Evolutionary conservation across 2,329 filamentous ascomycete genomes (phyloP).

Genomic region (Epichloe typhina): DNA sequence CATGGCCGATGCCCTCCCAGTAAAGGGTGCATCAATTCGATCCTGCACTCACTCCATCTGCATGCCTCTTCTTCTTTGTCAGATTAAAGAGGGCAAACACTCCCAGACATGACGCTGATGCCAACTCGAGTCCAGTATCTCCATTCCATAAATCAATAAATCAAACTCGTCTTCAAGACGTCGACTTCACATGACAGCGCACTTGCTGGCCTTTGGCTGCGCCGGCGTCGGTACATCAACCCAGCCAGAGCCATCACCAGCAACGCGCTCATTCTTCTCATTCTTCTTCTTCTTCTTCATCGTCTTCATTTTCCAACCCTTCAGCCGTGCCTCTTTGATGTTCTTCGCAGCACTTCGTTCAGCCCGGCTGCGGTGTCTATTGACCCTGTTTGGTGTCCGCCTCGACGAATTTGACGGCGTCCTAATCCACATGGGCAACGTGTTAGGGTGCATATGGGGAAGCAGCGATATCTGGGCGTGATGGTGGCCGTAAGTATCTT

Average conservation of each 20-base stretch:
- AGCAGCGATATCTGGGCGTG: constrained; percentile 8
- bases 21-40: background rate
- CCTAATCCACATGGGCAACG: constrained; percentile 22
- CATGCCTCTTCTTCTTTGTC: too few species aligned
- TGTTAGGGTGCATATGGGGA: constrained; percentile 6
- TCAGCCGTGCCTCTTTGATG: constrained; percentile 45
- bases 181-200: constrained; percentile 34
- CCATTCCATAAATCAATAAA: background rate
- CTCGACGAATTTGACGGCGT: constrained; percentile 20
- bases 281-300: constrained; percentile 24
- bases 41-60: background rate
- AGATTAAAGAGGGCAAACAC: background rate
- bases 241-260: constrained; percentile 35
- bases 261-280: constrained; percentile 12
- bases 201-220: constrained; percentile 30
- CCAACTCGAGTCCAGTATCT: background rate
- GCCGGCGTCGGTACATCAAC: constrained; percentile 33
- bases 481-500: constrained; percentile 37
- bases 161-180: too few species aligned
- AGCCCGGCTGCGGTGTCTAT: constrained; percentile 39
- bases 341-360: constrained; percentile 49
- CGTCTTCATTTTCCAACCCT: constrained; percentile 39
- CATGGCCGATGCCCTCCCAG: too few species aligned
- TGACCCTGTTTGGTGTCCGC: constrained; percentile 29
- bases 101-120: background rate